phyloP scores from a whole-genome alignment of 2,329 filamentous ascomycete species.

The Pyrenophora seminiperda region DNA sequence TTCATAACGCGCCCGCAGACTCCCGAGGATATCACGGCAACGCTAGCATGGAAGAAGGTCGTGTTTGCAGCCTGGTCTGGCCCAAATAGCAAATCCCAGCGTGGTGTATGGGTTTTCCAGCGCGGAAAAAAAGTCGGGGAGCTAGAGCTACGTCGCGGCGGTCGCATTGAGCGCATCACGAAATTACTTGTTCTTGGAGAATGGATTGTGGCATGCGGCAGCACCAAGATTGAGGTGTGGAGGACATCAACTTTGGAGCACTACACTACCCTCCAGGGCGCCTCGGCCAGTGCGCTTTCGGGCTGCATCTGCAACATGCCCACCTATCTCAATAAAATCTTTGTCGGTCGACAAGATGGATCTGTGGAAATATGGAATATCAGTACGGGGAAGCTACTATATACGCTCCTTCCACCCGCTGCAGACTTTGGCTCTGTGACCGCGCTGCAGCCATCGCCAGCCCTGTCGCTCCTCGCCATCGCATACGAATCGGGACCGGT shows the following conservation, averaged over 20 bases:
- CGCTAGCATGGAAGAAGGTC: slow-evolving; percentile 82
- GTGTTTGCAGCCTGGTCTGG: slow-evolving; percentile 91
- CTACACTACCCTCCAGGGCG: slow-evolving; percentile 76
- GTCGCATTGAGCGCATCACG: slow-evolving; percentile 72
- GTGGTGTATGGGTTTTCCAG: slow-evolving; percentile 90
- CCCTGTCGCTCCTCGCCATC: slow-evolving; percentile 83
- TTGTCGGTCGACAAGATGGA: slow-evolving; percentile 85
- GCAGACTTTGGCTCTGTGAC: slow-evolving; percentile 80
- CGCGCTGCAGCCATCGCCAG: slow-evolving; percentile 81
- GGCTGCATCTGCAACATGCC: slow-evolving; percentile 86
- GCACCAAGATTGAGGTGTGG: slow-evolving; percentile 84
- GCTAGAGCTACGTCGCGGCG: slow-evolving; percentile 68
- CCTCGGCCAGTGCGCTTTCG: slow-evolving; percentile 71
- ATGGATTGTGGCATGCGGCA: slow-evolving; percentile 84
- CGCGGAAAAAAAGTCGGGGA: slow-evolving; percentile 83
- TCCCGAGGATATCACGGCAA: slow-evolving; percentile 82
- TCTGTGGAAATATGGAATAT: slow-evolving; percentile 97
- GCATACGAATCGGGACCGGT: slow-evolving; percentile 82
- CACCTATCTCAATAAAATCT: slow-evolving; percentile 94
- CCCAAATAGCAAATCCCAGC: slow-evolving; percentile 54
- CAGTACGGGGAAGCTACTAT: slow-evolving; percentile 86
- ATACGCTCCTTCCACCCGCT: slow-evolving; percentile 80
- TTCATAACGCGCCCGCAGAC: slow-evolving; percentile 94
- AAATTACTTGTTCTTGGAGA: slow-evolving; percentile 84
- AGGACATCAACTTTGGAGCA: slow-evolving; percentile 82